phyloP scores from a whole-genome alignment of 176 grass and related monocot genomes.

The Chloris gayana region DNA sequence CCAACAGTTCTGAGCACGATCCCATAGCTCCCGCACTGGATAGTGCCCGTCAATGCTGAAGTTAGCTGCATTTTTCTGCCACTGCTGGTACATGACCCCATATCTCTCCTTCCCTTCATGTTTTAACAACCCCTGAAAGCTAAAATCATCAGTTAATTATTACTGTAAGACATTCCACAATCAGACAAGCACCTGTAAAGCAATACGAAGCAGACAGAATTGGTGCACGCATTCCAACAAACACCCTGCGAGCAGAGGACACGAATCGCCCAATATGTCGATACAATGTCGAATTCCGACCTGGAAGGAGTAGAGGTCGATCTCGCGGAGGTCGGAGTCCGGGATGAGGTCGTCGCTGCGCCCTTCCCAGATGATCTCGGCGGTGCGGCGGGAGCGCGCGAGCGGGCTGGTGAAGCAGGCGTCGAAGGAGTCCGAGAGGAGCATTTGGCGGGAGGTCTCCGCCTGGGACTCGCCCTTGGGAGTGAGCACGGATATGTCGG shows the following conservation, averaged over 20 bases:
- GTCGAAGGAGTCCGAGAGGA: conserved; percentile 80
- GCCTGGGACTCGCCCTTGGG: conserved; percentile 88
- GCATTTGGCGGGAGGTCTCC: conserved; percentile 86
- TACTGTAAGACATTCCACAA: background rate
- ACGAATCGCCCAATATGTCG: accelerated
- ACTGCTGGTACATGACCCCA: conserved; percentile 57
- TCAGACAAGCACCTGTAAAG: background rate
- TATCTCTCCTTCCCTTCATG: conserved; percentile 86
- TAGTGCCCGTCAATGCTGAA: conserved; percentile 80
- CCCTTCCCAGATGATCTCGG: conserved; percentile 80
- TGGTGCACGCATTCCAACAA: conserved; percentile 3
- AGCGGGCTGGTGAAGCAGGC: conserved; percentile 95
- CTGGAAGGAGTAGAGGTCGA: conserved; percentile 96
- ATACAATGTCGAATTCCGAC: conserved; percentile 16
- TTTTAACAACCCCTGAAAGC: conserved; percentile 71
- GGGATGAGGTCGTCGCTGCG: conserved; percentile 64
- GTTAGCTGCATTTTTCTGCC: conserved; percentile 76
- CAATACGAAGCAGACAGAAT: background rate
- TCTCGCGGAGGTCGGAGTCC: conserved; percentile 81
- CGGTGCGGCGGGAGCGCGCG: conserved; percentile 74
- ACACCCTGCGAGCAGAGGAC: background rate
- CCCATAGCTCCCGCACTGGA: conserved; percentile 48
- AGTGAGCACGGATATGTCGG: conserved; percentile 83
- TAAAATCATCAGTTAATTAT: background rate
- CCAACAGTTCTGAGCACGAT: conserved; percentile 71